These are phyloP conservation scores for Xylariaceae sp. DNA, from an alignment of 2,329 filamentous ascomycete species.

Conservation along the genomic window DNA sequence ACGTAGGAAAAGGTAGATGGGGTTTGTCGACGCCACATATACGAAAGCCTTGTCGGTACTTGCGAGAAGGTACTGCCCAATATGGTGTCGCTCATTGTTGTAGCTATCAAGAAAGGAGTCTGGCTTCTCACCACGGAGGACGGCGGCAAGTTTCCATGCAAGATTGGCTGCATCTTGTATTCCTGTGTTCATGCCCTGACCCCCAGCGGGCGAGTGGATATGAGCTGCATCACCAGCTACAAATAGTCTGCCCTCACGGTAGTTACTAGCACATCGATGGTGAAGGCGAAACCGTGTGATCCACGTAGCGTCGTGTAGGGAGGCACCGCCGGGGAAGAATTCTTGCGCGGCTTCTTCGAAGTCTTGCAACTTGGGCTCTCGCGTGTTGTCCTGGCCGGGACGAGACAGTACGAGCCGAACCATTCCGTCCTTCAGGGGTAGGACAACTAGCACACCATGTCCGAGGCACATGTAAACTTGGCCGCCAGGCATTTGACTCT, in stretches of 20 bases:
- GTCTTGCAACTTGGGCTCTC: conserved; percentile 29
- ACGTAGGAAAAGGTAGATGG: conserved; percentile 36
- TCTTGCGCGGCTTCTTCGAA: conserved; percentile 29
- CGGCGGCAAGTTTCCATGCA: conserved; percentile 47
- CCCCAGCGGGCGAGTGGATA: conserved; percentile 52
- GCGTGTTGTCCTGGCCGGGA: conserved; percentile 16
- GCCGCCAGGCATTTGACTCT: conserved; percentile 13
- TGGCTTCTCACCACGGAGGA: conserved; percentile 34
- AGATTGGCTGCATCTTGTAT: conserved; percentile 48
- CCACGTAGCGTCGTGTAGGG: conserved; percentile 36
- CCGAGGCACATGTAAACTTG: conserved; percentile 32
- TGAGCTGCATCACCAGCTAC: conserved; percentile 56
- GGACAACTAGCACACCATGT: conserved; percentile 35
- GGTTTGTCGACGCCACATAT: conserved; percentile 35
- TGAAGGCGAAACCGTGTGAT: conserved; percentile 45
- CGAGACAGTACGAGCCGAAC: conserved; percentile 31
- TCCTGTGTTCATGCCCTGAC: conserved; percentile 55
- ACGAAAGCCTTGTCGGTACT: conserved; percentile 40
- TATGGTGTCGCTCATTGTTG: conserved; percentile 43
- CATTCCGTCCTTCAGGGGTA: conserved; percentile 29
- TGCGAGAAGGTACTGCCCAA: conserved; percentile 41
- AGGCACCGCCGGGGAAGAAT: conserved; percentile 31
- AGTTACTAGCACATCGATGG: conserved; percentile 35
- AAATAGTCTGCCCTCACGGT: conserved; percentile 47
- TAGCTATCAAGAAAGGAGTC: conserved; percentile 45